Base-by-base conservation (phyloP, 768 basidiomycete genomes). In the Suillus sp. region DNA sequence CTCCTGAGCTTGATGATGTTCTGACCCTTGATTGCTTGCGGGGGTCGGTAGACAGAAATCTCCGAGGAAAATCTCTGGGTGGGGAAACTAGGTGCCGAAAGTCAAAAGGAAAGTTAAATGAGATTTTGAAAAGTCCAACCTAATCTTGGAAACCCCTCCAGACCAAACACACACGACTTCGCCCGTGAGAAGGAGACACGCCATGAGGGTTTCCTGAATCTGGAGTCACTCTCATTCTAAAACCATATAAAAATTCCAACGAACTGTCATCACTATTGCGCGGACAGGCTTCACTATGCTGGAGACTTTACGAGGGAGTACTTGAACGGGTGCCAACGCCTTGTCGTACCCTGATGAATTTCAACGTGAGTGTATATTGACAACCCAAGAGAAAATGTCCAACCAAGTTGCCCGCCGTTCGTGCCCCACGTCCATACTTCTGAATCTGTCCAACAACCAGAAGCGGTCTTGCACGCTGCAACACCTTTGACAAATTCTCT, bases 401-500 rank as follows among this genome's bases (percentile, higher is more conserved):
- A 64, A 87, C 95, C 96, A 4, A 99, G 81, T 73, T 99, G 97
- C 0, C 97, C 97, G 47, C 82, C 84, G 74, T 98, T 97, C 30
- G 90, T 92, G 0, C 97, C 97, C 95, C 95, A 99, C 0, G 93
- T 94, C 73, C 84, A 95, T 2, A 94, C 83, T 48, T 86, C 78
- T 11, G 73, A 75, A 4, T 78, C 78, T 0, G 94, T 95, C 92
- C 93, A 97, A 75, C 94, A 96, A 6, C 88, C 94, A 16, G 92
- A 95, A 18, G 94, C 90, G 25, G 84, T 87, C 71, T 92, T 90
- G 67, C 90, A 92, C 0, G 96, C 95, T 0, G 95, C 91, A 9
- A 97, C 83, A 34, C 96, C 97, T 34, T 77, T 77, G 3, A 96
- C 88, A 34, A 80, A 65, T 68, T 96, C 92, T 74, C 90, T 92